phyloP scores from a whole-genome alignment of 257 asterid genomes.

The Linaria vulgaris region DNA sequence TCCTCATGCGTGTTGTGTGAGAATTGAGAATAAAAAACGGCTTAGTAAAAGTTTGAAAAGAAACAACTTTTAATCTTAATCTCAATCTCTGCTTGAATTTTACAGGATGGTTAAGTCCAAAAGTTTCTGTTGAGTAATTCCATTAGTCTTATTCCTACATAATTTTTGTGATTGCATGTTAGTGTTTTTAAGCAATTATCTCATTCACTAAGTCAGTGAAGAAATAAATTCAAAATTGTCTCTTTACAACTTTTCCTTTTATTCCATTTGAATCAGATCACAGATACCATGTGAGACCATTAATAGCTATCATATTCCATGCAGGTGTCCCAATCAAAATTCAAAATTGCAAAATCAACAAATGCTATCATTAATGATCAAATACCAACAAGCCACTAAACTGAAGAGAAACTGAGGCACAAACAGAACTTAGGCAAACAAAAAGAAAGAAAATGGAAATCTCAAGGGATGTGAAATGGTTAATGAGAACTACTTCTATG shows the following conservation, averaged over 20 bases:
- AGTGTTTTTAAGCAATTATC: slow-evolving; percentile 17
- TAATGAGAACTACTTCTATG: slow-evolving; percentile 15
- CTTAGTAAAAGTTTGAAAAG: too few species aligned
- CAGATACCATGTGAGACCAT: slow-evolving; percentile 79
- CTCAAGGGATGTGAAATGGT: slow-evolving; percentile 23
- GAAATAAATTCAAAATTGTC: slow-evolving; percentile 36
- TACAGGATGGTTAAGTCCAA: too few species aligned
- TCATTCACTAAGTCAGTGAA: slow-evolving; percentile 20
- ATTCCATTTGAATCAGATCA: slow-evolving; percentile 47
- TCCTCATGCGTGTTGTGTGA: too few species aligned
- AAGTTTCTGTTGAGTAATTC: too few species aligned
- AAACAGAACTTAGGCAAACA: neutral
- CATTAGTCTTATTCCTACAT: too few species aligned
- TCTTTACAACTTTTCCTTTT: slow-evolving; percentile 20
- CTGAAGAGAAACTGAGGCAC: neutral
- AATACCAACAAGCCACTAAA: slow-evolving; percentile 18
- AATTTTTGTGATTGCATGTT: too few species aligned
- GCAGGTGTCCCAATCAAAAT: slow-evolving; percentile 41
- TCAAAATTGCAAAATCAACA: slow-evolving; percentile 31
- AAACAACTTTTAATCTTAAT: too few species aligned
- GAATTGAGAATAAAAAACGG: too few species aligned
- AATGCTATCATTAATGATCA: slow-evolving; percentile 33
- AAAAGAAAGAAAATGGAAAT: slow-evolving; percentile 7
- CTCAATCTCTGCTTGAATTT: too few species aligned
- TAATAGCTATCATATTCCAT: slow-evolving; percentile 64